phyloP scores from a whole-genome alignment of 345 rosid species.

The Isatis tinctoria region DNA sequence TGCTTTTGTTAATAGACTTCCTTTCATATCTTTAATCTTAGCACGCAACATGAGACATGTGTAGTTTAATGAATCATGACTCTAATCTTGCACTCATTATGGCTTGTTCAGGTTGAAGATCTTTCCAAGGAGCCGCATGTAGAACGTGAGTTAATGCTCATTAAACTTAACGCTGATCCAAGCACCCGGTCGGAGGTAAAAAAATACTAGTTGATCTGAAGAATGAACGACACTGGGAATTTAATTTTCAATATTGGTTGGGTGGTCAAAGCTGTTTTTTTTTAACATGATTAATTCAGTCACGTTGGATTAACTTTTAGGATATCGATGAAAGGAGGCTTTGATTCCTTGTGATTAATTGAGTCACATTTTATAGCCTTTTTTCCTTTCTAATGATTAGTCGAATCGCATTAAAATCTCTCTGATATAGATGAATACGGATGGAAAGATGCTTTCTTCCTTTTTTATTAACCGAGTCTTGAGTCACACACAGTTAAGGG shows the following conservation, averaged over 20 bases:
- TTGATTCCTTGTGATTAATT: not conserved
- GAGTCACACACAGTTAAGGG: not conserved
- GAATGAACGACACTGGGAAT: not conserved
- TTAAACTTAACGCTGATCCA: conserved; percentile 67
- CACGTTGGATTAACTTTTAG: not conserved
- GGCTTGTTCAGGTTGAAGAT: conserved; percentile 67
- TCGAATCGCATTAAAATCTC: not conserved
- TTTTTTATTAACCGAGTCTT: not conserved
- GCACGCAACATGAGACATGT: not conserved
- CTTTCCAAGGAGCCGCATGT: conserved; percentile 87
- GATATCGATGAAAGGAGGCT: conserved; percentile 5
- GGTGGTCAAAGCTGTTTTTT: conserved; percentile 6
- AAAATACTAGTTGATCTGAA: not conserved
- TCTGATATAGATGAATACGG: not conserved
- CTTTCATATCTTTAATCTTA: not conserved
- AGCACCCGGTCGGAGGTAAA: conserved; percentile 64
- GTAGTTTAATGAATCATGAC: not conserved
- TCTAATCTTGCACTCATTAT: not conserved
- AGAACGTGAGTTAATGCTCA: conserved; percentile 88
- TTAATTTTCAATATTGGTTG: not conserved
- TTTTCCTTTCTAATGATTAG: not conserved
- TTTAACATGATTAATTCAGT: not conserved
- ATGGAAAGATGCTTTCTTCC: not conserved
- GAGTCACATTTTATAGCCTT: not conserved
- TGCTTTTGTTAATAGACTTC: not conserved